phyloP scores from a whole-genome alignment of 805 yeast genomes.

The Teunomyces gatunensis region DNA sequence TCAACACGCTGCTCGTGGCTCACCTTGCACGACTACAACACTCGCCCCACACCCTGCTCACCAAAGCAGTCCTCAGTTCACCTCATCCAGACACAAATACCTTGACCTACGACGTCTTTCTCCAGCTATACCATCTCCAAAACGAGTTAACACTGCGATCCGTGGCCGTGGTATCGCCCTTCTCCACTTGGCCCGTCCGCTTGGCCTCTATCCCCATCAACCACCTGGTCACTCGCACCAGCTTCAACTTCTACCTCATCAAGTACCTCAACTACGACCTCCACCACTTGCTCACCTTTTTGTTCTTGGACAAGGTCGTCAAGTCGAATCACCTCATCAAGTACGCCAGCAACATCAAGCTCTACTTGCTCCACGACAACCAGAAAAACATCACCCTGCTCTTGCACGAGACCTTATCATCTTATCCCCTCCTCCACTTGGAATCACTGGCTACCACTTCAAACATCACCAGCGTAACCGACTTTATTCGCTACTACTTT shows the following conservation, averaged over 20 bases:
- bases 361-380: conserved; percentile 20
- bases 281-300: conserved; percentile 17
- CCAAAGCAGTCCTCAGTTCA: conserved; percentile 5
- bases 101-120: conserved; percentile 12
- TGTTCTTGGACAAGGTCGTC: conserved; percentile 24
- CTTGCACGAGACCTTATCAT: background rate
- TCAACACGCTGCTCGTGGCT: background rate
- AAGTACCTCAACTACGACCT: conserved; percentile 26
- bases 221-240: background rate
- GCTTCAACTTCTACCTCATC: conserved; percentile 10
- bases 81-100: conserved; percentile 7
- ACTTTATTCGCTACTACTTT: conserved; percentile 16
- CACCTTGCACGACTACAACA: background rate
- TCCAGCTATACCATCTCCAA: conserved; percentile 10
- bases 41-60: conserved; percentile 1
- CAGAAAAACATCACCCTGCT: background rate
- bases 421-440: background rate
- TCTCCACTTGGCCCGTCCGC: conserved; percentile 4
- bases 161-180: conserved; percentile 4
- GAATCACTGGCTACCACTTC: conserved; percentile 6
- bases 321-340: conserved; percentile 28
- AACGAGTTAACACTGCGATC: background rate
- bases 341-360: conserved; percentile 19
- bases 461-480: conserved; percentile 11
- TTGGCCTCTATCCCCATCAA: background rate